Evolutionary conservation across 2,329 filamentous ascomycete genomes (phyloP).

Genomic region (Curvularia verruculosa): DNA sequence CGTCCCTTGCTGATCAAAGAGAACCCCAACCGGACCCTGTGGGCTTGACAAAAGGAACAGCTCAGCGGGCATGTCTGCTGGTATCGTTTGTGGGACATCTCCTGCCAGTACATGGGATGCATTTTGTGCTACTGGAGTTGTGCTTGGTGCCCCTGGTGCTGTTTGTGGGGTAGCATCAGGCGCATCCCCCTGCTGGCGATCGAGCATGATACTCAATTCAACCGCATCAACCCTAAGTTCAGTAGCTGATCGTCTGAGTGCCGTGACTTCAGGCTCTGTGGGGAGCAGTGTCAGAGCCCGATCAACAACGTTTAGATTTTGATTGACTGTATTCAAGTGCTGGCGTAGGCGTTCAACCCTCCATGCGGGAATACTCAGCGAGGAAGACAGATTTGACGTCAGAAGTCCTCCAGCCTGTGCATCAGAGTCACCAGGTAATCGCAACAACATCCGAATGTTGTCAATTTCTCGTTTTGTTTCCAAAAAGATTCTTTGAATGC

Average conservation of each 20-base stretch:
- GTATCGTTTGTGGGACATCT: slow-evolving; percentile 14
- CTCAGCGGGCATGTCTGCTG: slow-evolving; percentile 31
- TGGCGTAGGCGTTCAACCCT: slow-evolving; percentile 36
- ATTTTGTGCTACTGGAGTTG: slow-evolving; percentile 10
- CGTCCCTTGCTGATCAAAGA: slow-evolving; percentile 45
- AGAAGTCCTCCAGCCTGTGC: slow-evolving; percentile 1
- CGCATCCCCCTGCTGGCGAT: slow-evolving; percentile 18
- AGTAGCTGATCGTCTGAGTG: slow-evolving; percentile 36
- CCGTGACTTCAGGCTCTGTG: slow-evolving; percentile 37
- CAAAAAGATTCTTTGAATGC: slow-evolving; percentile 33
- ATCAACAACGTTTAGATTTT: slow-evolving; percentile 38
- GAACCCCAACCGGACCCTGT: slow-evolving; percentile 44
- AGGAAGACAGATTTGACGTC: background rate
- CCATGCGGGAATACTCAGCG: slow-evolving; percentile 31
- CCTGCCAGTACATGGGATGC: slow-evolving; percentile 16
- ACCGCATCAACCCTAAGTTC: slow-evolving; percentile 36
- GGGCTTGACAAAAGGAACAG: slow-evolving; percentile 47
- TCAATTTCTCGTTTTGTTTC: slow-evolving; percentile 41
- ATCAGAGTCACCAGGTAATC: slow-evolving; percentile 11
- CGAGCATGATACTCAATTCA: slow-evolving; percentile 29
- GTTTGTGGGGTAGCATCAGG: slow-evolving; percentile 2
- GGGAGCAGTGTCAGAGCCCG: slow-evolving; percentile 34
- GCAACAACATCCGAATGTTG: slow-evolving; percentile 36
- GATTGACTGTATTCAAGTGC: slow-evolving; percentile 32
- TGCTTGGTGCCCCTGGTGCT: slow-evolving; percentile 4